Conservation (phyloP, 495 filamentous ascomycete species). For the Chaetomidium leptoderma region DNA sequence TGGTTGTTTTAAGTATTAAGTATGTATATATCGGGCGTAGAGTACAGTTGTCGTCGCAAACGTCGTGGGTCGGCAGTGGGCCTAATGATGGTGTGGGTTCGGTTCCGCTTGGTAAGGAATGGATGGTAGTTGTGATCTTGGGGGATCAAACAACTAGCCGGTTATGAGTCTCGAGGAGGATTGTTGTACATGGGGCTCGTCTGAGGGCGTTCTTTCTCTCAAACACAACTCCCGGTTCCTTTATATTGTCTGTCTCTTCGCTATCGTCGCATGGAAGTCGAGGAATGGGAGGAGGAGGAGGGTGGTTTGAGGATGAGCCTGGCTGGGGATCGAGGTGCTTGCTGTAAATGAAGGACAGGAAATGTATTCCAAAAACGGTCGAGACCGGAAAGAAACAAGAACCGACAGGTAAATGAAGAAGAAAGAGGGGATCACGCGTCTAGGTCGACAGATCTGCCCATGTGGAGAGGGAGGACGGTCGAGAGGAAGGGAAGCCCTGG, state of each 20-base stretch:
- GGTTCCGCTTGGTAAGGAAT: slow-evolving; percentile 46
- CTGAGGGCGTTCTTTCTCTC: slow-evolving; percentile 5
- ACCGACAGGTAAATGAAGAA: slow-evolving; percentile 49
- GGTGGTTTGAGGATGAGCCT: slow-evolving; percentile 5
- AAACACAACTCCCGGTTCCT: background rate
- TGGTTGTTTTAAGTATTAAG: slow-evolving; percentile 41
- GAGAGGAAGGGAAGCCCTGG: slow-evolving; percentile 43
- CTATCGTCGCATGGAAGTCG: slow-evolving; percentile 19
- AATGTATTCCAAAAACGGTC: slow-evolving; percentile 40
- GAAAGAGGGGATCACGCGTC: slow-evolving; percentile 45
- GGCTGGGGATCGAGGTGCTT: slow-evolving; percentile 22
- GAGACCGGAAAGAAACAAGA: slow-evolving; percentile 47
- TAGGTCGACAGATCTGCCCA: slow-evolving; percentile 49
- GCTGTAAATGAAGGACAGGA: slow-evolving; percentile 46
- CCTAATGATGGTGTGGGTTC: slow-evolving; percentile 50
- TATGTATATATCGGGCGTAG: slow-evolving; percentile 44
- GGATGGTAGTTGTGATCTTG: slow-evolving; percentile 41
- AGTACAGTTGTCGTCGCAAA: slow-evolving; percentile 36
- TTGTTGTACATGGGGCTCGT: slow-evolving; percentile 45
- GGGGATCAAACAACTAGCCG: slow-evolving; percentile 37
- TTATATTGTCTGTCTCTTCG: slow-evolving; percentile 6
- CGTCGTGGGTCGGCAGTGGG: slow-evolving; percentile 36
- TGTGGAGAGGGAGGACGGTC: slow-evolving; percentile 39
- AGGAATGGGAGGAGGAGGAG: background rate
- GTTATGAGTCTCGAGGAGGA: slow-evolving; percentile 36